phyloP scores from a whole-genome alignment of 176 grass and related monocot species.

The Elymus sibiricus region DNA sequence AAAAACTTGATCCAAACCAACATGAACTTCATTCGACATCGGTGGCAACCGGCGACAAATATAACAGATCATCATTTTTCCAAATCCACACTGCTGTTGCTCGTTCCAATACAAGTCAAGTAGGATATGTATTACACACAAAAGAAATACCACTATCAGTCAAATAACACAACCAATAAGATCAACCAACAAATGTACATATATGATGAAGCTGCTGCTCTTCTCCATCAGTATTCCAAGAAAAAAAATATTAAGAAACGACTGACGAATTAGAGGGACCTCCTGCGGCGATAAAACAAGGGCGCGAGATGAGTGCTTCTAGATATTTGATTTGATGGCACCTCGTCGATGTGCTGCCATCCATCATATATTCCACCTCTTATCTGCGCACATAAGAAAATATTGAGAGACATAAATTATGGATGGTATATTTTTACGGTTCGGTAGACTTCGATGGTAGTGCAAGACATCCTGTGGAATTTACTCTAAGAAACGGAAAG shows the following conservation, averaged over 20 bases:
- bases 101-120: conserved; percentile 40
- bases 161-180: conserved; percentile 43
- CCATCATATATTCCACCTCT: conserved; percentile 82
- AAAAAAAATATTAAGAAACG: conserved; percentile 17
- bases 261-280: conserved; percentile 30
- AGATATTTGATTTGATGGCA: conserved; percentile 35
- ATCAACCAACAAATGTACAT: conserved; percentile 44
- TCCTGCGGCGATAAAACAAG: neutral
- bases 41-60: conserved; percentile 21
- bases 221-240: conserved; percentile 30
- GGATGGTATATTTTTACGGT: neutral
- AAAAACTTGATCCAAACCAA: conserved; percentile 2
- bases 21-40: conserved; percentile 15
- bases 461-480: neutral
- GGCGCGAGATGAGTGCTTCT: conserved; percentile 23
- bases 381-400: conserved; percentile 48
- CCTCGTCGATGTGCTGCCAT: neutral
- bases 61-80: conserved; percentile 9
- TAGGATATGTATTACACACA: conserved; percentile 36
- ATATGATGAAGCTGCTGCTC: conserved; percentile 42
- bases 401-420: neutral
- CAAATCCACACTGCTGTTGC: conserved; percentile 32
- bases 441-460: neutral
- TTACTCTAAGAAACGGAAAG: neutral
- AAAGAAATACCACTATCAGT: conserved; percentile 43